Percentiles rank a stretch among this genome's conserved stretches.
phyloP scores from a whole-genome alignment of 177 flowering plant genomes.

The Vitis hybrid region DNA sequence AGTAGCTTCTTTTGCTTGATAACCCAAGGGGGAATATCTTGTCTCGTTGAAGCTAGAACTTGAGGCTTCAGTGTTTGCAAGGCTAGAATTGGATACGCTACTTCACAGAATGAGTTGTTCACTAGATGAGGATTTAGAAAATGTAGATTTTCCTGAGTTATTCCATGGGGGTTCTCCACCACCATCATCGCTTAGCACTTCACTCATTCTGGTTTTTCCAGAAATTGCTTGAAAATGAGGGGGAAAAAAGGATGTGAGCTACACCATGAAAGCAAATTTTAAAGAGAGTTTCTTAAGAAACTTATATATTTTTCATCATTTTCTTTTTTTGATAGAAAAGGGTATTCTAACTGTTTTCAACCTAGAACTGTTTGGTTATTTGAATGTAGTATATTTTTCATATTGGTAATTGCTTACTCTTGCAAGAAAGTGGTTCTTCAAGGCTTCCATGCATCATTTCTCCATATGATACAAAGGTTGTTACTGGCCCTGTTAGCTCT shows the following conservation, averaged over 20 bases:
- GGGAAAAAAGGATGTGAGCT: too few species aligned
- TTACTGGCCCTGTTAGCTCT: constrained; percentile 37
- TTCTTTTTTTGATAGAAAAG: too few species aligned
- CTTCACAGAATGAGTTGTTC: constrained; percentile 16
- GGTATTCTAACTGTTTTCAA: too few species aligned
- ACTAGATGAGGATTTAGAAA: constrained; percentile 24
- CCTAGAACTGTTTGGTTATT: background rate
- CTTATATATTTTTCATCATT: too few species aligned
- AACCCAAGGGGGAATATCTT: constrained; percentile 14
- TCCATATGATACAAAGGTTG: constrained; percentile 32
- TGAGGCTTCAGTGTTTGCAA: constrained; percentile 17
- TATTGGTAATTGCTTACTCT: constrained; percentile 28
- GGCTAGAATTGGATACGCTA: constrained; percentile 21
- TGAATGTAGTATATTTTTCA: background rate
- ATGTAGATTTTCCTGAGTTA: background rate
- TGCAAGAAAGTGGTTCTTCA: constrained; percentile 19
- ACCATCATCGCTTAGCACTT: constrained; percentile 19
- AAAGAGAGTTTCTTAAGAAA: too few species aligned
- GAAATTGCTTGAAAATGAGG: background rate
- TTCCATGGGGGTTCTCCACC: constrained; percentile 18
- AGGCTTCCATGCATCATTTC: constrained; percentile 51
- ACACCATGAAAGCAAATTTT: too few species aligned
- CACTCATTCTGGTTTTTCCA: constrained; percentile 10
- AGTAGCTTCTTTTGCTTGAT: constrained; percentile 14
- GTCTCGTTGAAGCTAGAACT: constrained; percentile 22